Base-by-base conservation (phyloP, 2,329 filamentous ascomycete species). In the Penicillium sp. region DNA sequence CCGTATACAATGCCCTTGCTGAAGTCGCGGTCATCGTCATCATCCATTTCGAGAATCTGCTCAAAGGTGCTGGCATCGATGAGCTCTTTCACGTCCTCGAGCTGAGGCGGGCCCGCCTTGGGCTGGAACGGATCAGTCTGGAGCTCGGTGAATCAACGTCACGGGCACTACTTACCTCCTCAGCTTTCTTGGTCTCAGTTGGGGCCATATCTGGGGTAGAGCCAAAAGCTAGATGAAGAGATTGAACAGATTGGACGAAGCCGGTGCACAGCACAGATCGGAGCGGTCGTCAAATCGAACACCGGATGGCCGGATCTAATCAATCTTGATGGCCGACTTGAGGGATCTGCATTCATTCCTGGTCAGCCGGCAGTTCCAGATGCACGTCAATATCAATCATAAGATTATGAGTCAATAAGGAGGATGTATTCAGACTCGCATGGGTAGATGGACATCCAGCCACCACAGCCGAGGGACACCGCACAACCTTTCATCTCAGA, bases 1-100 rank as follows among this genome's bases (percentile, higher is more conserved):
- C 88, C 87, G 62, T 81, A 84, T 33, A 97, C 90, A 52, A 98
- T 90, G 45, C 85, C 84, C 57, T 76, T 80, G 70, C 86, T 94
- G 75, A 97, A 97, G 33, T 95, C 88, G 56, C 83, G 78, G 50
- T 91, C 86, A 8, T 83, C 84, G 50, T 87, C 86, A 50, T 97
- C 93, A 65, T 98, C 93, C 91, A 98, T 96, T 69, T 97, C 93
- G 48, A 97, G 80, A 64, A 98, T 97, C 74, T 97, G 93, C 57
- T 84, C 82, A 59, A 98, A 98, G 41, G 89, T 94, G 39, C 69
- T 64, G 46, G 75, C 71, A 65, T 97, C 91, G 68, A 98, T 83
- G 62, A 77, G 76, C 51, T 93, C 86, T 44, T 80, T 82, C 51
- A 88, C 79, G 45, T 86, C 79, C 44, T 75, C 73, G 57, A 81